Evolutionary conservation across 1,139 yeast species (phyloP).

Genomic region (Nakaseomyces glabratus): DNA sequence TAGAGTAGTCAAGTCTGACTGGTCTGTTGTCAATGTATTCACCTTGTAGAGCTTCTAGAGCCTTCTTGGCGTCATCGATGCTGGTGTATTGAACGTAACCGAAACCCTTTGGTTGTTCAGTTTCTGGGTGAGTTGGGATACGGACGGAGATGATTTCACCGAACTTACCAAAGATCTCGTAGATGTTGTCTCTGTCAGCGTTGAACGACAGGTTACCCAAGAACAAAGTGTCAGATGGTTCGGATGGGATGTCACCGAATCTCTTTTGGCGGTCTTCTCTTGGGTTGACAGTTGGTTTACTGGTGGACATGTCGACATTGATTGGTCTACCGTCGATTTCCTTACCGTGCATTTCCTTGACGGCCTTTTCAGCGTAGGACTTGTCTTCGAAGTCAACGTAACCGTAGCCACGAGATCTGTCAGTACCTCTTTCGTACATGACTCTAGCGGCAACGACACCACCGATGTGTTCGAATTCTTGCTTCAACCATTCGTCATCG

Average conservation of each 20-base stretch:
- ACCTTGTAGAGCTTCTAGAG: constrained; percentile 82
- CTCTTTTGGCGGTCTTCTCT: constrained; percentile 55
- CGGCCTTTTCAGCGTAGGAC: constrained; percentile 79
- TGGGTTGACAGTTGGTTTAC: constrained; percentile 50
- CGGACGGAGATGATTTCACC: constrained; percentile 84
- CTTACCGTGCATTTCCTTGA: constrained; percentile 75
- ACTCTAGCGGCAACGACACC: constrained; percentile 87
- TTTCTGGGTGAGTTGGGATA: constrained; percentile 96
- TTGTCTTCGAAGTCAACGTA: constrained; percentile 85
- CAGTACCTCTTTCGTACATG: constrained; percentile 83
- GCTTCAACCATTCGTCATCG: constrained; percentile 87
- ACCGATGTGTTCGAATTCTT: constrained; percentile 75
- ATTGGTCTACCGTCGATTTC: constrained; percentile 97
- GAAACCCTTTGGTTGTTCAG: constrained; percentile 98
- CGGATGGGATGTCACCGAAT: constrained; percentile 82
- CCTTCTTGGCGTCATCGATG: constrained; percentile 84
- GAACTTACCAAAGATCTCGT: constrained; percentile 59
- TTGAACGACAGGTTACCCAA: constrained; percentile 92
- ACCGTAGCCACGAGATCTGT: constrained; percentile 96
- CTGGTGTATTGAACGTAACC: constrained; percentile 90
- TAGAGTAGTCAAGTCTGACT: constrained; percentile 87
- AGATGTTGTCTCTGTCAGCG: constrained; percentile 70
- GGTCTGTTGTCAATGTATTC: constrained; percentile 85
- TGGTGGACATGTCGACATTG: constrained; percentile 84
- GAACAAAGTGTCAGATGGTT: constrained; percentile 91